These are phyloP conservation scores for Talaromyces rugulosus DNA, from an alignment of 2,329 filamentous ascomycete species.

Conservation along the genomic window DNA sequence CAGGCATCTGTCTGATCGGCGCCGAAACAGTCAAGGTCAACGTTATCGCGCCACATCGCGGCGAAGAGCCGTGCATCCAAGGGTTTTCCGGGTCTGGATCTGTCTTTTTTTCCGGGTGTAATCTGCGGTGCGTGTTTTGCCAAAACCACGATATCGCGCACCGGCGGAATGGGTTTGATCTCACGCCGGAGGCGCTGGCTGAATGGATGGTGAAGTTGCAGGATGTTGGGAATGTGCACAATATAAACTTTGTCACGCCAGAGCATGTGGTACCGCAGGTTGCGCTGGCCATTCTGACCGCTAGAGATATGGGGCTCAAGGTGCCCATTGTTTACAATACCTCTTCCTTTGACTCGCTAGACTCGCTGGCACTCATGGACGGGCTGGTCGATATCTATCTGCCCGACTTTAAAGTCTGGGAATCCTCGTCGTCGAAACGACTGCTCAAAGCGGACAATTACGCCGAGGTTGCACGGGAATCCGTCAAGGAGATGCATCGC, in stretches of 20 bases:
- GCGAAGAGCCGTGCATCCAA: slow-evolving; percentile 79
- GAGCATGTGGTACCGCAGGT: slow-evolving; percentile 86
- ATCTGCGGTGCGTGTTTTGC: slow-evolving; percentile 68
- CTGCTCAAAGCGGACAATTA: slow-evolving; percentile 78
- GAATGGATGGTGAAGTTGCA: slow-evolving; percentile 83
- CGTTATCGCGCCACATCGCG: slow-evolving; percentile 80
- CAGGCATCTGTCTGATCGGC: slow-evolving; percentile 74
- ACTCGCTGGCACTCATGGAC: slow-evolving; percentile 68
- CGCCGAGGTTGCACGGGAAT: slow-evolving; percentile 66
- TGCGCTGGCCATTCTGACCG: slow-evolving; percentile 69
- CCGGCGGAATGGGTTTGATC: slow-evolving; percentile 72
- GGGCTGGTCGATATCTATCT: slow-evolving; percentile 81
- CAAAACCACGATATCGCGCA: slow-evolving; percentile 84
- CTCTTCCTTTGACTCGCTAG: slow-evolving; percentile 72
- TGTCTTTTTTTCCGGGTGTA: slow-evolving; percentile 78
- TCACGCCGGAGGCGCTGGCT: slow-evolving; percentile 72
- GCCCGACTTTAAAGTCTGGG: slow-evolving; percentile 86
- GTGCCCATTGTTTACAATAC: slow-evolving; percentile 83
- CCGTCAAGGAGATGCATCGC: slow-evolving; percentile 72
- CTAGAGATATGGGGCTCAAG: slow-evolving; percentile 63
- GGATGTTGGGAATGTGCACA: slow-evolving; percentile 74
- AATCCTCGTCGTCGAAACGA: slow-evolving; percentile 59
- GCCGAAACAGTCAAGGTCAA: slow-evolving; percentile 71
- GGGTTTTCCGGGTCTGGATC: slow-evolving; percentile 75
- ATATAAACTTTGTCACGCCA: slow-evolving; percentile 83